Evolutionary conservation across 176 grass and related monocot genomes (phyloP), one percentile per base, ranked within the genome.

Genomic region (Elymus sibiricus): DNA sequence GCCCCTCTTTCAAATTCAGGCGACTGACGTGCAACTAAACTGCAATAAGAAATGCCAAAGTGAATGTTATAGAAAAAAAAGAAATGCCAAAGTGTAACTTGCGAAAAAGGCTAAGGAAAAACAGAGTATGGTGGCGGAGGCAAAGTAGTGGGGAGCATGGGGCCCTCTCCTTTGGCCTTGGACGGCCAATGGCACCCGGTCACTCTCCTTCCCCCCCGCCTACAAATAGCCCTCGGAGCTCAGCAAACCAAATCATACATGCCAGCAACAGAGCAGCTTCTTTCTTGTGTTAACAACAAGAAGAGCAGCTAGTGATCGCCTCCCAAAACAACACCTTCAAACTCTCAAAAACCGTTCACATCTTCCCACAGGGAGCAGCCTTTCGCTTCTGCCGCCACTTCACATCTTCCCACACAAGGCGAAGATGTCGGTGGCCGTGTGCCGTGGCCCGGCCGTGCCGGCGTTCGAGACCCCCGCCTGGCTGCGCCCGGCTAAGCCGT

Each of bases 381-480:
- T 76, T 37, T 24, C 77, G 11, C 55, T 29, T 66, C 31, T 12
- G 71, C 82, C 44, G 16, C 16, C 83, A 65, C 78, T 86, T 65
- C 87, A 62, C 74, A 29, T 70, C 62, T 76, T 60, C 32, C 84
- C 80, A 61, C 60, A 27, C 32, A 10, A 81, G 69, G 70, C 80
- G 64, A 91, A 78, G 87, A 95, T 95, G 93, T 92, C 93, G 74
- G 90, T 86, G 70, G 85, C 79, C 39, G 90, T 92, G 74, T 86
- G 78, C 82, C 85, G 80, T 59, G 83, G 81, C 25, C 74, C 84
- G 3, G 40, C 78, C 27, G 25, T 87, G 11, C 81, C 82, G 79
- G 69, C 79, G 27, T 87, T 89, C 81, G 69, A 92, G 59, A 46
- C 62, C 4, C 69, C 84, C 13, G 6, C 40, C 40, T 90, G 90